A percentile compares a stretch with the other conserved stretches of the same genome.
These are phyloP conservation scores for Claviceps capensis DNA, from an alignment of 2,329 filamentous ascomycete genomes.

Conservation along the genomic window DNA sequence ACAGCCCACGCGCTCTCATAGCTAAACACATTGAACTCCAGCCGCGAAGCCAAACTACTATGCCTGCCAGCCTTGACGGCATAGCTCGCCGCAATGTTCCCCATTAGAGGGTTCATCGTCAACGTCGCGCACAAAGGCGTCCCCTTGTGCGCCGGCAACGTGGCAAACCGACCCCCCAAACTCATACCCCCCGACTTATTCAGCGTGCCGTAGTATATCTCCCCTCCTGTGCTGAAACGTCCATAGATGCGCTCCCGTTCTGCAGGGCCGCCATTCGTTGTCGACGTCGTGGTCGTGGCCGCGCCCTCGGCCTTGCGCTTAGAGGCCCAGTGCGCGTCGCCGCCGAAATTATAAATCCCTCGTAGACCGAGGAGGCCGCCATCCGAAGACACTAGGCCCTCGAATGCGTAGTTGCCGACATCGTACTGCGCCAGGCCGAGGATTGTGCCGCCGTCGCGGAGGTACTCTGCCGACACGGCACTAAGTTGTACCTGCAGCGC, in stretches of 20 bases:
- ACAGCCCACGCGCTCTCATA: constrained; percentile 92
- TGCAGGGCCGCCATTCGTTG: constrained; percentile 11
- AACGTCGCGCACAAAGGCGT: constrained; percentile 89
- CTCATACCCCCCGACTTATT: constrained; percentile 92
- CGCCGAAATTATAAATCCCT: constrained; percentile 89
- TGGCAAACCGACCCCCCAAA: constrained; percentile 78
- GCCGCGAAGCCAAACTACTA: constrained; percentile 74
- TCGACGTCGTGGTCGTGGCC: not conserved
- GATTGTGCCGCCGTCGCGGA: constrained; percentile 64
- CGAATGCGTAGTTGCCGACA: constrained; percentile 72
- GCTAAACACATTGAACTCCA: constrained; percentile 96
- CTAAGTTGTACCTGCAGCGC: constrained; percentile 69
- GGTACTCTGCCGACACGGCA: constrained; percentile 56
- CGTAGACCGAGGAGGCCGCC: constrained; percentile 77
- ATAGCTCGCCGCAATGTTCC: constrained; percentile 82
- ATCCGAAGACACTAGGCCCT: constrained; percentile 86
- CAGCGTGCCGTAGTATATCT: constrained; percentile 87
- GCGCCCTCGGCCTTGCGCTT: constrained; percentile 16
- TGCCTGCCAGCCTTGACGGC: constrained; percentile 75
- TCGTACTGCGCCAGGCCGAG: constrained; percentile 69
- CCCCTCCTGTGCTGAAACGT: constrained; percentile 79
- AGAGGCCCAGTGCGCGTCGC: constrained; percentile 35
- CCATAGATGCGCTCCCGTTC: constrained; percentile 55
- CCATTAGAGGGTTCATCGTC: constrained; percentile 88
- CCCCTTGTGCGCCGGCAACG: constrained; percentile 63